These are phyloP conservation scores for Oidium heveae DNA, from an alignment of 2,329 filamentous ascomycete species.

Conservation along the genomic window DNA sequence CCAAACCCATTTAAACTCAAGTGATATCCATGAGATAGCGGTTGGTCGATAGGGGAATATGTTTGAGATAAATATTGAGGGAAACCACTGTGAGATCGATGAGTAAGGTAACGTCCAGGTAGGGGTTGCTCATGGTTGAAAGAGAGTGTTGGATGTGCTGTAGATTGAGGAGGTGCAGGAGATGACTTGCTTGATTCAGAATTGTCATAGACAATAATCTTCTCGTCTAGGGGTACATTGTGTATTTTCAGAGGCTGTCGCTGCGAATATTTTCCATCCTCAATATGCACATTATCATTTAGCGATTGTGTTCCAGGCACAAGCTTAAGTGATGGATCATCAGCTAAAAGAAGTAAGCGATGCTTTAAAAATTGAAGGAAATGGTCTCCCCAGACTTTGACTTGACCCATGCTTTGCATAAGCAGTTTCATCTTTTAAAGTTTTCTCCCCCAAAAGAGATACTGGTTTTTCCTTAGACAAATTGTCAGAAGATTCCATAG, in stretches of 20 bases:
- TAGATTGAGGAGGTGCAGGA: conserved; percentile 16
- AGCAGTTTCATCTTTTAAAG: not conserved
- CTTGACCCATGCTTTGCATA: not conserved
- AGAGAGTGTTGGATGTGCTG: not conserved
- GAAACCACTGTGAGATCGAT: conserved; percentile 10
- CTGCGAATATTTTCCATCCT: conserved; percentile 5
- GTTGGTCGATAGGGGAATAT: conserved; percentile 9
- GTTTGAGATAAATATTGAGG: conserved; percentile 10
- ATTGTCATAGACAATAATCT: conserved; percentile 29
- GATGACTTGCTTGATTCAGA: conserved; percentile 31
- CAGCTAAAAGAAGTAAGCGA: not conserved
- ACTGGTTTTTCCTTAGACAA: not conserved
- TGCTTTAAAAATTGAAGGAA: not conserved
- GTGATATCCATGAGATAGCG: conserved; percentile 8
- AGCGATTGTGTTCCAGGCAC: conserved; percentile 16
- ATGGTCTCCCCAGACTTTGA: not conserved
- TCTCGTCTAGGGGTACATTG: conserved; percentile 26
- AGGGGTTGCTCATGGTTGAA: conserved; percentile 4
- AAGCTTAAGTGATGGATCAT: not conserved
- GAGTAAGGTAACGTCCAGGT: conserved; percentile 6
- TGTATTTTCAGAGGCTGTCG: conserved; percentile 9
- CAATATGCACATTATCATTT: conserved; percentile 2
- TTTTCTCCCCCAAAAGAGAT: not conserved
- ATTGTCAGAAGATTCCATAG: not conserved
- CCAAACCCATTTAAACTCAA: conserved; percentile 8